Evolutionary conservation across 345 rosid species (phyloP).

Genomic region (sweet orange (Citrus sinensis)): DVS_A1.0 CM039162.1:17999001-17999500

Average conservation of each 20-base stretch:
- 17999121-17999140: constrained; percentile 24
- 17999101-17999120: constrained; percentile 17
- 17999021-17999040: no score
- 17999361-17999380: no score
- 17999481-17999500: background rate
- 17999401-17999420: constrained; percentile 1
- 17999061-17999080: background rate
- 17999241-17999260: constrained; percentile 4
- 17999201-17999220: constrained; percentile 16
- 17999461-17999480: constrained; percentile 21
- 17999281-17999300: constrained; percentile 14
- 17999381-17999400: no score
- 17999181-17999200: constrained; percentile 12
- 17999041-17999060: background rate
- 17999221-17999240: constrained; percentile 21
- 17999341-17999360: no score
- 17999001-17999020: background rate
- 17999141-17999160: constrained; percentile 8
- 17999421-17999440: constrained; percentile 11
- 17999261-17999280: constrained; percentile 2
- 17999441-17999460: constrained; percentile 14
- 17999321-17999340: background rate
- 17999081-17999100: constrained; percentile 15
- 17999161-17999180: constrained; percentile 12
- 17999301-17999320: background rate